phyloP scores from a whole-genome alignment of 176 grass and related monocot species.

The Canna indica region DNA sequence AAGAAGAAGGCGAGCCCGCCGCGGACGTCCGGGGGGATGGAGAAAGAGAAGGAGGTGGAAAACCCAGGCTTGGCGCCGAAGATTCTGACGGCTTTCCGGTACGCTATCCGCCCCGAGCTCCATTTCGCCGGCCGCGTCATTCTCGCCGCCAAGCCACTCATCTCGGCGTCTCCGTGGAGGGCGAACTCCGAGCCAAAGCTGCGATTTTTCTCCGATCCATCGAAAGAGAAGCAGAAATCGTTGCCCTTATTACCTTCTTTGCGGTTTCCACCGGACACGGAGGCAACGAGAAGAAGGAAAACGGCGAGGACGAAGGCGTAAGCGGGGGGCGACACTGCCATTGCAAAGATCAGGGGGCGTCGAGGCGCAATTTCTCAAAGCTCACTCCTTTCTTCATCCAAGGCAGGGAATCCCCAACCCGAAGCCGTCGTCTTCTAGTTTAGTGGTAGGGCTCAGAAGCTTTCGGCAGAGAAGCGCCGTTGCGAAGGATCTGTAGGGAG shows the following conservation, averaged over 20 bases:
- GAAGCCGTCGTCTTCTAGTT: too few species aligned
- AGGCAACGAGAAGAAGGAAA: not conserved
- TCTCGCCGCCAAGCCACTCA: conserved; percentile 23
- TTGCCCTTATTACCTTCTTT: not conserved
- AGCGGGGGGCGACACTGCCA: not conserved
- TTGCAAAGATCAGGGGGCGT: not conserved
- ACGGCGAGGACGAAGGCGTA: not conserved
- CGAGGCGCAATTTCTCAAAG: not conserved
- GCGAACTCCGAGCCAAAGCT: conserved; percentile 34
- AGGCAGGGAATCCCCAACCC: not conserved
- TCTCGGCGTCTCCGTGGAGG: conserved; percentile 36
- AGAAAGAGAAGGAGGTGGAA: conserved; percentile 82
- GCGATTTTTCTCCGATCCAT: conserved; percentile 39
- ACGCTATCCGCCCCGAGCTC: conserved; percentile 36
- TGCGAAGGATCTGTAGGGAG: too few species aligned
- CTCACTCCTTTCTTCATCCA: not conserved
- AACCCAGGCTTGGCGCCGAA: conserved; percentile 24
- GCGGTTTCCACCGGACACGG: not conserved
- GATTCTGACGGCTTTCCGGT: conserved; percentile 37
- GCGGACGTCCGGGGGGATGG: conserved; percentile 12
- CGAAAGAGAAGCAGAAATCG: conserved; percentile 39
- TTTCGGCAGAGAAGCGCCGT: too few species aligned
- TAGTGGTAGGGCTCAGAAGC: too few species aligned
- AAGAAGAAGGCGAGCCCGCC: conserved; percentile 46
- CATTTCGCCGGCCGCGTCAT: conserved; percentile 18